Evolutionary conservation across 768 basidiomycete species (phyloP).

Genomic region (Boletus rubroflammeus): DNA sequence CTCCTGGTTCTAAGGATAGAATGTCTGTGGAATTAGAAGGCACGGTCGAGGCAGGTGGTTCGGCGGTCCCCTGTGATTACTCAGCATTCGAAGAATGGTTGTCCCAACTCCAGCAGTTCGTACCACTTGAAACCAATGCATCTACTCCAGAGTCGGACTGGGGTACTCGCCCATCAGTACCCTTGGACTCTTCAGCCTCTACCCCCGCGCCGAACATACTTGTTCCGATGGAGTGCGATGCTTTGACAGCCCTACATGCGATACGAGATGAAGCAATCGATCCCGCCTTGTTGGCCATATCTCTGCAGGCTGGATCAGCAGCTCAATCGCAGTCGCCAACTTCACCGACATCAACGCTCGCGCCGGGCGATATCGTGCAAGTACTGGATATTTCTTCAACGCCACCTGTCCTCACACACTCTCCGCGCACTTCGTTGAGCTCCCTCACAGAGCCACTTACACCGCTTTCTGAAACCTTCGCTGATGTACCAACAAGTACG

Average conservation of each 20-base stretch:
- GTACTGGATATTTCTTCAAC: conserved; percentile 3
- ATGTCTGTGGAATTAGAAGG: conserved; percentile 7
- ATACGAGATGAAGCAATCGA: conserved; percentile 29
- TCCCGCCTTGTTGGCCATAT: conserved; percentile 31
- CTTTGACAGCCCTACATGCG: background rate
- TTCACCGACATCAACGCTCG: background rate
- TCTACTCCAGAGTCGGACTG: conserved; percentile 12
- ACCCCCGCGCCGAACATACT: background rate
- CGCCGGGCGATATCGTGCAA: background rate
- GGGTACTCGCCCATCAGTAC: background rate
- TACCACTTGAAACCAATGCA: conserved; percentile 21
- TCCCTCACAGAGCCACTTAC: conserved; percentile 29
- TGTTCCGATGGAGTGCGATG: background rate
- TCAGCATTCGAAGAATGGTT: conserved; percentile 49
- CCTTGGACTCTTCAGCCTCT: conserved; percentile 1
- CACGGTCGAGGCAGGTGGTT: conserved; percentile 7
- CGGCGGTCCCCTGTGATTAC: conserved; percentile 31
- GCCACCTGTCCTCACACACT: conserved; percentile 22
- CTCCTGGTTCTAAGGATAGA: conserved; percentile 5
- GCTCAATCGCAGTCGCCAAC: conserved; percentile 1
- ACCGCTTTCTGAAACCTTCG: conserved; percentile 17
- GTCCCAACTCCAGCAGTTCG: conserved; percentile 45
- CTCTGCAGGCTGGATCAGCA: conserved; percentile 9
- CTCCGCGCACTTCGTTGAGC: conserved; percentile 32
- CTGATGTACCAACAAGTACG: conserved; percentile 4